A percentile compares a stretch with the other conserved stretches of the same genome.
phyloP scores from a whole-genome alignment of 1,284 basidiomycete species.

The Boletus mariae region DNA sequence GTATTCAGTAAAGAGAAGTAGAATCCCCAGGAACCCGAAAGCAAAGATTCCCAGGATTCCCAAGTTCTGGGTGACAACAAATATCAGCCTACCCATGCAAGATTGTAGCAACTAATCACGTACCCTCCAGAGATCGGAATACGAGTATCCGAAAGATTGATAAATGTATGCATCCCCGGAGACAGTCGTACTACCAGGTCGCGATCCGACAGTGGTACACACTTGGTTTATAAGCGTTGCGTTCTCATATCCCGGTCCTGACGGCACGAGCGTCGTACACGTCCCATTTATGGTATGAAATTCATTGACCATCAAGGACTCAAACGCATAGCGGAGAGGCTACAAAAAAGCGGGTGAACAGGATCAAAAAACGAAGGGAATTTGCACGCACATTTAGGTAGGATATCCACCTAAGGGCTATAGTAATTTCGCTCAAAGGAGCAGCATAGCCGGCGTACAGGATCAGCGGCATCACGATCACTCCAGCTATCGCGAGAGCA shows the following conservation, averaged over 20 bases:
- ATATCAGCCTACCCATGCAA: too few relatives aligned
- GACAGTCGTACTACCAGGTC: slow-evolving; percentile 19
- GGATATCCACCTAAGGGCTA: slow-evolving; percentile 59
- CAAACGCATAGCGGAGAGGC: slow-evolving; percentile 50
- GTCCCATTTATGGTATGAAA: slow-evolving; percentile 47
- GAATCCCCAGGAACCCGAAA: slow-evolving; percentile 44
- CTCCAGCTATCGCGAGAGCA: slow-evolving; percentile 56
- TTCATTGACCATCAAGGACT: slow-evolving; percentile 52
- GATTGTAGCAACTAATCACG: too few relatives aligned
- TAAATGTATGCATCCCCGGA: slow-evolving; percentile 32
- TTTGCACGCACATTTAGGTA: slow-evolving; percentile 51
- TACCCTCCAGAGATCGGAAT: too few relatives aligned
- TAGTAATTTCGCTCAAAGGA: slow-evolving; percentile 35
- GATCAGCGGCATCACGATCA: slow-evolving; percentile 42
- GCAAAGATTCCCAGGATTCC: slow-evolving; percentile 44
- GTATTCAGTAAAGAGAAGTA: slow-evolving; percentile 48
- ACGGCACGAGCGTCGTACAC: slow-evolving; percentile 51
- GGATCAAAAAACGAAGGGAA: not conserved
- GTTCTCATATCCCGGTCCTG: slow-evolving; percentile 52
- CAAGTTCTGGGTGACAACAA: slow-evolving; percentile 40
- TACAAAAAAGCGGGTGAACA: slow-evolving; percentile 10
- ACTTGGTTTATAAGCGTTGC: slow-evolving; percentile 52
- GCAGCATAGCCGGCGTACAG: slow-evolving; percentile 40
- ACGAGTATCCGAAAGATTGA: slow-evolving; percentile 41
- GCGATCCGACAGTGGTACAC: slow-evolving; percentile 45